Evolutionary conservation across 805 yeast genomes (phyloP).

Genomic region (Sugiyamaella americana): DNA sequence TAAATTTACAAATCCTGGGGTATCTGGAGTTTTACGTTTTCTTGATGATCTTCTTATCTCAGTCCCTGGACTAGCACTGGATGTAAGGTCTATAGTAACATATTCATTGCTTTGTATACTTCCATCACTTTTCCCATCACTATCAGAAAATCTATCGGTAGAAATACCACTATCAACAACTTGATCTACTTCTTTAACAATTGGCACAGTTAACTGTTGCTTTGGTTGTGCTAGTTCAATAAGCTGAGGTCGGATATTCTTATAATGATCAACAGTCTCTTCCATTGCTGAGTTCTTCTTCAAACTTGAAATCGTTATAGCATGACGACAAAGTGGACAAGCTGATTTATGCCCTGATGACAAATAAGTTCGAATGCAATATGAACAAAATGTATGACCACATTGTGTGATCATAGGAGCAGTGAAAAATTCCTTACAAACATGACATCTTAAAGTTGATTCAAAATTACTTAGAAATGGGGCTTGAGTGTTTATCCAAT

Average conservation of each 20-base stretch:
- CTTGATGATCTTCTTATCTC: slow-evolving; percentile 1
- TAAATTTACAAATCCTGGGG: not conserved
- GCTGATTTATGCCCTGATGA: slow-evolving; percentile 40
- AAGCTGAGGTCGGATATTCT: slow-evolving; percentile 4
- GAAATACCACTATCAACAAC: not conserved
- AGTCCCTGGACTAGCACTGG: not conserved
- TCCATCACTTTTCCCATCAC: not conserved
- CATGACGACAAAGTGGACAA: slow-evolving; percentile 76
- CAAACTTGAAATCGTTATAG: slow-evolving; percentile 62
- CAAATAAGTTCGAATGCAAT: slow-evolving; percentile 71
- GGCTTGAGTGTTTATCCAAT: slow-evolving; percentile 51
- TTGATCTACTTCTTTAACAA: not conserved
- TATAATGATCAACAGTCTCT: slow-evolving; percentile 47
- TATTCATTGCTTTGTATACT: not conserved
- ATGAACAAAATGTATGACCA: slow-evolving; percentile 84
- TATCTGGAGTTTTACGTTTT: not conserved
- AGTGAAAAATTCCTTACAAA: slow-evolving; percentile 74
- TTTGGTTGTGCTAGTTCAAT: slow-evolving; percentile 14
- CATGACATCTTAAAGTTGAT: slow-evolving; percentile 69
- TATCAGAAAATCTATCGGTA: not conserved
- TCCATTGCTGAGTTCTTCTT: slow-evolving; percentile 65
- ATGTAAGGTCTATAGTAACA: not conserved
- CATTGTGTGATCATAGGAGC: slow-evolving; percentile 84
- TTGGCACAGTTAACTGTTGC: too few species aligned
- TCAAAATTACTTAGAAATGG: slow-evolving; percentile 61